Evolutionary conservation across 108 stramenopile species (phyloP), one percentile per base, ranked within the genome.

Genomic region (Epipyxis sp.): DNA sequence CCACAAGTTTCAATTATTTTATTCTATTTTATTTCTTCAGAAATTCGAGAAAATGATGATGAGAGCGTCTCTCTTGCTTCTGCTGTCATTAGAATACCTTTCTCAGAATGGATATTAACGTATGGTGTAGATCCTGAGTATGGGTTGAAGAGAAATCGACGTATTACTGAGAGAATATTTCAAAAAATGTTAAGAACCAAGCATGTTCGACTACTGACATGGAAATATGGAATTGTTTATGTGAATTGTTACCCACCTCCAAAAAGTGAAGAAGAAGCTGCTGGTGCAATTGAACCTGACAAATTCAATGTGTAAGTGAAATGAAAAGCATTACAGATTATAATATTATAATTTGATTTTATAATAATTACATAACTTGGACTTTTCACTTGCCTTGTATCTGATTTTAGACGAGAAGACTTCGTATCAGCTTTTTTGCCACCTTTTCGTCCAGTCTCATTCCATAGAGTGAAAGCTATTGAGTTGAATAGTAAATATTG

Each of bases 171-270:
- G 3, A 13, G 71, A 34, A 10, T 46, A 6, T 74, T 74, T 37
- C n/a, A 42, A 10, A 35, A 6, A 13, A 46, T 74, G n/a, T 37
- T 74, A 37, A 6, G 46, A 30, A 74, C 13, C 6, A 46, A 57
- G 46, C 43, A 74, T 57, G 50, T 39, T 13, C 44, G 71, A 35
- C 27, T 74, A 6, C 42, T 74, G 13, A 35, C 71, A 6, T n/a
- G n/a, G n/a, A 6, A 39, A 74, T 74, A 30, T 74, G 71, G 71
- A 27, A 20, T 74, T 32, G 71, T 74, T 42, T 74, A 54, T 42
- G 35, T 34, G 27, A 30, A 54, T 74, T 3, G 10, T 29, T 74
- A 74, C 50, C 71, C 71, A 13, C 71, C 71, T 32, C 27, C 30
- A 3, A 37, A 35, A 37, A 6, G 10, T 37, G 61, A 65, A 13